phyloP scores from a whole-genome alignment of 208 protist genomes.

The Crithidia thermophila region DNA sequence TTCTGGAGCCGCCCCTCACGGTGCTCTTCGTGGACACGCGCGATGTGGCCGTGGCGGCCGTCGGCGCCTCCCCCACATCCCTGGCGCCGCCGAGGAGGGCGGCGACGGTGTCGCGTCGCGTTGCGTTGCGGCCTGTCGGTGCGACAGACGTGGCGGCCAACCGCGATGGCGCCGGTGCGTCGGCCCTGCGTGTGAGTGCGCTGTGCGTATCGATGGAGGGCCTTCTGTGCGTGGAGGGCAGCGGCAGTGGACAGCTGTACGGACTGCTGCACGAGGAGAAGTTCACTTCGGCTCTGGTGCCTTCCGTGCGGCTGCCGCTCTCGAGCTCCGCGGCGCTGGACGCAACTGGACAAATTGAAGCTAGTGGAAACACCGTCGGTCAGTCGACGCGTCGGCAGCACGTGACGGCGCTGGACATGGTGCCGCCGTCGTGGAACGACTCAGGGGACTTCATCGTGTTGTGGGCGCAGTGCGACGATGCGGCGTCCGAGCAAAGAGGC shows the following conservation, averaged over 20 bases:
- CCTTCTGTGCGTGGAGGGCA: conserved; percentile 10
- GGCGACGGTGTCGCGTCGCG: neutral
- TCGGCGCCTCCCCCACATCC: neutral
- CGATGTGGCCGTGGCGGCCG: conserved; percentile 3
- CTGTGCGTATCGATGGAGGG: conserved; percentile 4
- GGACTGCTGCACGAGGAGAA: conserved; percentile 25
- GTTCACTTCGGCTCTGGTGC: conserved; percentile 5
- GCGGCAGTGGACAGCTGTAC: conserved; percentile 7
- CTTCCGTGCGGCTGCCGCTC: conserved; percentile 9
- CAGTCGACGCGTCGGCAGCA: neutral
- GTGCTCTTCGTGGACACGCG: conserved; percentile 33
- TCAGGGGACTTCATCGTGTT: conserved; percentile 20
- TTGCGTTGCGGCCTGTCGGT: neutral
- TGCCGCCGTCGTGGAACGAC: conserved; percentile 19
- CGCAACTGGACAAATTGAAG: neutral
- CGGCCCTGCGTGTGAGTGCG: neutral
- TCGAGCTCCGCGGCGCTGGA: neutral
- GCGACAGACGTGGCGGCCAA: too few species aligned
- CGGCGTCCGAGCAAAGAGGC: neutral
- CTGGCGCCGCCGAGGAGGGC: too few species aligned
- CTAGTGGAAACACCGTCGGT: neutral
- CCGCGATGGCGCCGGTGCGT: too few species aligned
- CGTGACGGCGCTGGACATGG: conserved; percentile 16
- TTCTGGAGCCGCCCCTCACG: conserved; percentile 28
- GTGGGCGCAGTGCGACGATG: conserved; percentile 8